phyloP scores from a whole-genome alignment of 2,329 filamentous ascomycete genomes.

The Apiospora sp. region DNA sequence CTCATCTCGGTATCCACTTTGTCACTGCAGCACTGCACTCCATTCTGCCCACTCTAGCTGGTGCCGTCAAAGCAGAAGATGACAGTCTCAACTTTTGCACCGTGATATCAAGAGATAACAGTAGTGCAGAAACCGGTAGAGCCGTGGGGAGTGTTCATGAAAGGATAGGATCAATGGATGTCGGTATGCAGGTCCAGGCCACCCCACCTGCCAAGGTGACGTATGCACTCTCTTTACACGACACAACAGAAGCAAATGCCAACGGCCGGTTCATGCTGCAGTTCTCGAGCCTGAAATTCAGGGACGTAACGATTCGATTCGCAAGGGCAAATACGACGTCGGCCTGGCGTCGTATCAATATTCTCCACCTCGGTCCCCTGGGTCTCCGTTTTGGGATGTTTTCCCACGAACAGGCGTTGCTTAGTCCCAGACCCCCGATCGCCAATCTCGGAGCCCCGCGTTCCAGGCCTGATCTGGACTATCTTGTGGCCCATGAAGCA shows the following conservation, averaged over 20 bases:
- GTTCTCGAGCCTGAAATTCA: not conserved
- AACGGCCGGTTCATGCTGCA: not conserved
- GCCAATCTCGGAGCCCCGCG: slow-evolving; percentile 19
- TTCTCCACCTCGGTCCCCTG: slow-evolving; percentile 7
- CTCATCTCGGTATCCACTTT: not conserved
- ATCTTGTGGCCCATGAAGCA: not conserved
- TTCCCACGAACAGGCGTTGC: slow-evolving; percentile 20
- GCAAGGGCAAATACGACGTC: not conserved
- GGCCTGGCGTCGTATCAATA: not conserved
- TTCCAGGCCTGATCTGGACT: slow-evolving; percentile 8
- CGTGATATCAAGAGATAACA: not conserved
- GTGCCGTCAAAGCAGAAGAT: not conserved
- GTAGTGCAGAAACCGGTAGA: not conserved
- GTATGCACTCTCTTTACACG: not conserved
- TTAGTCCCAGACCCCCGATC: not conserved
- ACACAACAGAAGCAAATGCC: not conserved
- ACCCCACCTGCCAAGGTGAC: not conserved
- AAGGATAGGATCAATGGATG: not conserved
- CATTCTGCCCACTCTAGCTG: not conserved
- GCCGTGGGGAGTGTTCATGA: not conserved
- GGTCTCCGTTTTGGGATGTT: slow-evolving; percentile 15
- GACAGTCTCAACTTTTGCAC: not conserved
- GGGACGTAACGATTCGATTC: not conserved
- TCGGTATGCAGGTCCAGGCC: not conserved
- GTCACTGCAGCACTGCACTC: not conserved